Evolutionary conservation across 495 filamentous ascomycete species (phyloP), one percentile per base, ranked within the genome.

Genomic region (Letharia columbiana): DNA sequence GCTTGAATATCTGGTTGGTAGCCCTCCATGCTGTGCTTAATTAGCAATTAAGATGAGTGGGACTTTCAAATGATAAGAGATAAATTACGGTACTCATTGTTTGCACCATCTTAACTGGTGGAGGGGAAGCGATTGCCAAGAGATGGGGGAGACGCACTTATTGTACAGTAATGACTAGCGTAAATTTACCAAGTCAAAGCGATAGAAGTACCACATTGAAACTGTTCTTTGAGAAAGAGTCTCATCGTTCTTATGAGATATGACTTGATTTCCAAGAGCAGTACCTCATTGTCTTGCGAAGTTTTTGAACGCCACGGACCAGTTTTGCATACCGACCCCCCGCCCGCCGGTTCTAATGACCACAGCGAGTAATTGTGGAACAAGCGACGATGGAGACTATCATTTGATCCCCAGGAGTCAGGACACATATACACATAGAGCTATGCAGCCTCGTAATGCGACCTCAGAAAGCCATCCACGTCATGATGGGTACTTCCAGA

Each of bases 401-500:
- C 33, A 39, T 10, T 37, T 11, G 7, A 2, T 37, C 15, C 10
- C 6, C 11, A 12, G 11, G 49, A 52, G 9, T 28, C 23, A 52
- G 49, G 23, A 12, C 42, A 44, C 6, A 44, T 44, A 44, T 7
- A 15, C 41, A 44, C 41, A 44, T 10, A 23, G 11, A 52, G 49
- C 23, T 31, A 52, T 52, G 49, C 49, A 52, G 49, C 49, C 49
- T 52, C 49, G 49, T 23, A 31, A 52, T 52, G 49, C 49, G 49
- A 31, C 23, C 49, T 31, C 31, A 57, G 15, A 57, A 57, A 37
- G 33, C 54, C 54, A 37, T 20, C 33, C 31, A 33, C 41, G 39
- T 60, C 44, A 11, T 31, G 60, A 65, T 41, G 33, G 35, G 41
- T 59, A 49, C 63, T 49, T 60, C 47, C 47, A 63, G 62, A 52